Percentiles rank a stretch among this genome's conserved stretches.
phyloP scores from a whole-genome alignment of 208 protist species.

The Crithidia acanthocephali region DNA sequence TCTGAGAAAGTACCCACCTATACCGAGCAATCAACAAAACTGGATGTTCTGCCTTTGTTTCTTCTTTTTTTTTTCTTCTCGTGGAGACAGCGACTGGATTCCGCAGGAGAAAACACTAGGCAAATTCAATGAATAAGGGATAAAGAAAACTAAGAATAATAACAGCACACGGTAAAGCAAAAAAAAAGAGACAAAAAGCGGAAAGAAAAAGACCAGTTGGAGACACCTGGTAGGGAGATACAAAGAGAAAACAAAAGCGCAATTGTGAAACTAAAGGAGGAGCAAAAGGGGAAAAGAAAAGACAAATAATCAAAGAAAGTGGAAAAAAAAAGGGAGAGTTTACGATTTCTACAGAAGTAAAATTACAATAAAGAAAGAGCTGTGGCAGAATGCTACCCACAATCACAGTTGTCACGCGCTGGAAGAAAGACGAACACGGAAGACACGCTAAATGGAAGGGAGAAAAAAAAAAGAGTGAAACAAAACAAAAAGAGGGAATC shows the following conservation, averaged over 20 bases:
- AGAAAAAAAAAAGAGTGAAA: slow-evolving; percentile 5
- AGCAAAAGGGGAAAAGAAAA: slow-evolving; percentile 3
- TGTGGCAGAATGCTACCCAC: not conserved
- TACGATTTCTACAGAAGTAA: not conserved
- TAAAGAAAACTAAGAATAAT: not conserved
- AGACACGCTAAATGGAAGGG: not conserved
- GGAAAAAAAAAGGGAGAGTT: slow-evolving; percentile 1
- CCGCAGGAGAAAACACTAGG: no score
- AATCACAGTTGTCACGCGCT: not conserved
- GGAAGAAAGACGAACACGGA: no score
- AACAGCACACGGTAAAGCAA: not conserved
- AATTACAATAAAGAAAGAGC: not conserved
- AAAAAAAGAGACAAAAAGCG: not conserved
- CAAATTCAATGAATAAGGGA: slow-evolving; percentile 11
- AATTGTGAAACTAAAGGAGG: not conserved
- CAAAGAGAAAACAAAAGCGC: not conserved
- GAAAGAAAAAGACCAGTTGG: not conserved
- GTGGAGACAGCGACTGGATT: no score
- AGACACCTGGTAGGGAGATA: not conserved
- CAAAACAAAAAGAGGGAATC: not conserved
- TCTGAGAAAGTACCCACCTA: no score
- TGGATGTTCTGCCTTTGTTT: no score
- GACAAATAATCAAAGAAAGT: not conserved
- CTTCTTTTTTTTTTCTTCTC: no score
- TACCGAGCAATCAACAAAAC: no score